Conservation (phyloP, 768 basidiomycete species). For the Boletus insuetus region DNA sequence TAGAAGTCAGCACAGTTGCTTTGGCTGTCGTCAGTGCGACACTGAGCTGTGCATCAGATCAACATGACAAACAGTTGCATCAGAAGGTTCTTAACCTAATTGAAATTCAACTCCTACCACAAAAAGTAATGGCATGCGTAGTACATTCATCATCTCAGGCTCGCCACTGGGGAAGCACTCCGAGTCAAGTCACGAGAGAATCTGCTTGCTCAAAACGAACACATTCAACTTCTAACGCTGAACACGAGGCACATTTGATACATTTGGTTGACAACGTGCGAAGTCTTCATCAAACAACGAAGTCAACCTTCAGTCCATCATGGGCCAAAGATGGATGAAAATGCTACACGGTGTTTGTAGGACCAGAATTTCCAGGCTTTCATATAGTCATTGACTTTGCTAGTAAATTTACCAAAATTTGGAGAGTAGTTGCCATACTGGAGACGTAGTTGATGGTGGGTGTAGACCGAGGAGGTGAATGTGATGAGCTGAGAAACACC, state of each 20-base stretch:
- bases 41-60: constrained; percentile 6
- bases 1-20: background rate
- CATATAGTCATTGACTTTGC: constrained; percentile 4
- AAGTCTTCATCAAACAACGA: constrained; percentile 15
- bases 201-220: constrained; percentile 2
- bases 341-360: constrained; percentile 19
- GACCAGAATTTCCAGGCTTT: constrained; percentile 9
- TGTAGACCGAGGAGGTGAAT: constrained; percentile 26
- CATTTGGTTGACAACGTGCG: constrained; percentile 2
- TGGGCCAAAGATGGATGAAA: constrained; percentile 10
- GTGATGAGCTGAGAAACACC: constrained; percentile 5
- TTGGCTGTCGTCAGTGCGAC: constrained; percentile 10
- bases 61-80: background rate
- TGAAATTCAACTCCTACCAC: background rate
- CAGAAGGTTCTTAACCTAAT: background rate
- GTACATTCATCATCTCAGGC: constrained; percentile 1
- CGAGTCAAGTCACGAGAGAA: constrained; percentile 4
- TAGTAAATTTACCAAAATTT: constrained; percentile 5
- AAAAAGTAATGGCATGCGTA: background rate
- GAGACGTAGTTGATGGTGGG: constrained; percentile 11
- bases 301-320: constrained; percentile 10
- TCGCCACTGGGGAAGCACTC: background rate
- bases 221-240: background rate
- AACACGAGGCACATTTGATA: constrained; percentile 18
- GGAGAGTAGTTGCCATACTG: constrained; percentile 14